Base-by-base conservation (phyloP, 768 basidiomycete species). In the Gloeopeniophorella convolvens region DNA sequence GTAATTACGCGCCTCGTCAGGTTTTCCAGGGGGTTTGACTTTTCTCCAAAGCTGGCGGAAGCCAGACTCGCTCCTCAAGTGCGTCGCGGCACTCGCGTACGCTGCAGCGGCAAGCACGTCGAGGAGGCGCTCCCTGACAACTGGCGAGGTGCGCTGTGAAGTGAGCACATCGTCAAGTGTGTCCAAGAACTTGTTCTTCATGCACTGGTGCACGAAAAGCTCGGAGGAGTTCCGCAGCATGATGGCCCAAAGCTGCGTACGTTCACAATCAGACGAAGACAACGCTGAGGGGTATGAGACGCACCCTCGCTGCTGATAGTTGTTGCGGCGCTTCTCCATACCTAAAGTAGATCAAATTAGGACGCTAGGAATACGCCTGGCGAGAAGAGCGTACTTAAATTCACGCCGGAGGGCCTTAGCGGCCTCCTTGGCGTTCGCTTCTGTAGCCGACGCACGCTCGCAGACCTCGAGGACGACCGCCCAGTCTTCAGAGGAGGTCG, bases 41-140 rank as follows among this genome's bases (percentile, higher is more conserved):
- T 82, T 85, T 54, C 74, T 75, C 92, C 92, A 96, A 23, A 90
- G 70, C 5, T 74, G 72, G 10, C 80, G 77, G 57, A 92, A 86
- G 16, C 81, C 72, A 9, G 52, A 33, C 53, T 72, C 82, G 21
- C 43, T 48, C 45, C 52, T 58, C 4, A 24, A 23, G 47, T 70
- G 69, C 36, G 65, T 54, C 13, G 49, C 58, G 12, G 78, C 74
- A 62, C 75, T 82, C 13, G 80, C 76, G 61, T 77, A 93, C 1
- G 86, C 83, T 7, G 91, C 85, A 18, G 87, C 89, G 3, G 83
- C 89, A 3, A 96, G 70, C 0, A 93, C 84, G 56, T 90, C 84
- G 51, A 89, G 68, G 31, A 96, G 62, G 4, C 89, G 76, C 61
- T 92, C 89, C 34, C 80, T 74, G 0, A 90, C 87, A 1, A 91